Base-by-base conservation (phyloP, 208 protist species). In the Trypanosoma congolense region DNA sequence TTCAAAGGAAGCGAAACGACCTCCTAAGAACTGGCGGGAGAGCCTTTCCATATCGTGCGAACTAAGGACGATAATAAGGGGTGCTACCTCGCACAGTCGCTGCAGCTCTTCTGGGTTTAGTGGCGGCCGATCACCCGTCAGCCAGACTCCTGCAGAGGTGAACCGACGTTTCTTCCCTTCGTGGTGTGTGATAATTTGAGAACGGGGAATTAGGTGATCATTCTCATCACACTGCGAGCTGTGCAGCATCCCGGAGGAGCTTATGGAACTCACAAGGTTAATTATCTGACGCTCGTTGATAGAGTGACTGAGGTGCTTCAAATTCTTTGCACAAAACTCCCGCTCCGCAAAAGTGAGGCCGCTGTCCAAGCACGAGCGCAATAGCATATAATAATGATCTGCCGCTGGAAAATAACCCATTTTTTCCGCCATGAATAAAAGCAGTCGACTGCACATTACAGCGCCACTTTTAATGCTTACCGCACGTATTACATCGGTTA, bases 41-140 rank as follows among this genome's bases (percentile, higher is more conserved):
- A 90, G 65, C 22, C 45, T 31, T 45, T 90, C 78, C 9, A 87
- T 57, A 50, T 67, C 74, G n/a, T 65, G 62, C 18, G 73, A 31
- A 18, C 73, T 67, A 10, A 71, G 58, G 21, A 85, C 41, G 12
- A 80, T 29, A 55, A 89, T 46, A 4, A 74, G 48, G 9, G 77
- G 74, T 35, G 81, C 81, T 19, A 80, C 21, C 33, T 64, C 56
- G 18, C 57, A 65, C 19, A 88, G 46, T 22, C 55, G 57, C n/a
- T 77, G 61, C 10, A 89, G 38, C 56, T 65, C 61, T 4, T 38
- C 63, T 2, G 16, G 53, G 46, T n/a, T 57, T 14, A 67, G 45
- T 2, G 25, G 19, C 22, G 58, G 57, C 2, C 65, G 55, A n/a
- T 71, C 50, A 3, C 18, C 12, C 19, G 42, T 46, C 25, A 57